A percentile compares a stretch with the other conserved stretches of the same genome.
Evolutionary conservation across 345 rosid genomes (phyloP).

Genomic region (Eucalyptus polyanthemos): DNA sequence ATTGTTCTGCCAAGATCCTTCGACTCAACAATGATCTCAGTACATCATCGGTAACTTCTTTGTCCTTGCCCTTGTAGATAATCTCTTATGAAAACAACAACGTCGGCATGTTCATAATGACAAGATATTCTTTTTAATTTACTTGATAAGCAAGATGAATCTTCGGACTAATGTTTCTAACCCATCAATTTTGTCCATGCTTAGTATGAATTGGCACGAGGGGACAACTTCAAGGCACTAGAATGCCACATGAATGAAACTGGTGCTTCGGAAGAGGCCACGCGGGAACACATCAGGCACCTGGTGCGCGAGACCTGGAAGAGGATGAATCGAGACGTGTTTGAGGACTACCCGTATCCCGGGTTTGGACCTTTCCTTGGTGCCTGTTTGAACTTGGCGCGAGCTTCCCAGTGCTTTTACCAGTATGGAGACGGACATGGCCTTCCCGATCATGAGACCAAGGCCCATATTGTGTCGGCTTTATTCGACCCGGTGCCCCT

Average conservation of each 20-base stretch:
- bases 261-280: neutral
- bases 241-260: neutral
- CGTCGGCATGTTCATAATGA: neutral
- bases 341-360: neutral
- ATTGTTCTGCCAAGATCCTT: neutral
- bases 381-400: neutral
- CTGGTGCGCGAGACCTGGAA: neutral
- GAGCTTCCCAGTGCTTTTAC: neutral
- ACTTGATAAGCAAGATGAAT: neutral
- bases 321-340: neutral
- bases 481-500: neutral
- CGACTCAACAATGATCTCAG: constrained; percentile 1
- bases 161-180: neutral
- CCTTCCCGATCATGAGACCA: neutral
- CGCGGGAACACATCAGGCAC: neutral
- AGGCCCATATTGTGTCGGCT: neutral
- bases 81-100: neutral
- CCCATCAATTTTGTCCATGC: neutral
- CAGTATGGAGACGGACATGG: neutral
- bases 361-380: neutral
- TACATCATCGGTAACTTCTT: neutral
- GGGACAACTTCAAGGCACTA: neutral
- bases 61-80: neutral
- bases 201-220: neutral
- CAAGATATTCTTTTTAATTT: neutral